Base-by-base conservation (phyloP, 2,329 filamentous ascomycete species). In the Xenosphaeropsis pyriputrescens region DNA sequence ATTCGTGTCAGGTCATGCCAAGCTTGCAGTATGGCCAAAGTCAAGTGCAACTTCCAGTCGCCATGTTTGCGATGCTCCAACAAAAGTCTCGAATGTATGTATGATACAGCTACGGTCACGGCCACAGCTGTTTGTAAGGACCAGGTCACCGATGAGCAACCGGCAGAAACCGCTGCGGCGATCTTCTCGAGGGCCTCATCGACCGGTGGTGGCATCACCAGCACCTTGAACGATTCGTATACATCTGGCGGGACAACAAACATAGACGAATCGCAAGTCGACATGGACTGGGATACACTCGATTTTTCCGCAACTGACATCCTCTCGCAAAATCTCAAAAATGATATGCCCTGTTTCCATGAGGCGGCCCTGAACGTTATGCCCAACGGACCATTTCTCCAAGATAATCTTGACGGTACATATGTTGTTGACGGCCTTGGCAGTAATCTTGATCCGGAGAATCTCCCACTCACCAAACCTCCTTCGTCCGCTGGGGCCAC, bases 161-260 rank as follows among this genome's bases (percentile, higher is more conserved):
- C 7, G 6, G 45, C 64, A 67, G 49, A 67, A 67, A 45, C 47
- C 67, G 26, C 49, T 66, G 16, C 57, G 62, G 39, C 63, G 22
- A 26, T 26, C 22, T 26, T 5, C 4, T 26, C 22, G 7, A 3
- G 7, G 8, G 12, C 22, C 8, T 26, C 8, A 5, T 26, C 12
- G 22, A 26, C 8, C 22, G 8, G 8, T 6, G 8, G 8, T 26
- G 22, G 12, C 22, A 5, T 26, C 8, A 26, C 22, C 22, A 11
- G 22, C 12, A 26, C 4, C 22, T 9, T 5, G 5, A 26, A 26
- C 8, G 22, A 26, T 5, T 26, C 12, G 22, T 26, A 26, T 26
- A 3, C 22, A 26, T 26, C 22, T 9, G 8, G 5, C 22, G 22
- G 56, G 48, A 65, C 66, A 22, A n/a, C 29, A 12, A 26, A 26